Evolutionary conservation across 306 rosid species (phyloP).

Genomic region (Purshia tridentata): DNA sequence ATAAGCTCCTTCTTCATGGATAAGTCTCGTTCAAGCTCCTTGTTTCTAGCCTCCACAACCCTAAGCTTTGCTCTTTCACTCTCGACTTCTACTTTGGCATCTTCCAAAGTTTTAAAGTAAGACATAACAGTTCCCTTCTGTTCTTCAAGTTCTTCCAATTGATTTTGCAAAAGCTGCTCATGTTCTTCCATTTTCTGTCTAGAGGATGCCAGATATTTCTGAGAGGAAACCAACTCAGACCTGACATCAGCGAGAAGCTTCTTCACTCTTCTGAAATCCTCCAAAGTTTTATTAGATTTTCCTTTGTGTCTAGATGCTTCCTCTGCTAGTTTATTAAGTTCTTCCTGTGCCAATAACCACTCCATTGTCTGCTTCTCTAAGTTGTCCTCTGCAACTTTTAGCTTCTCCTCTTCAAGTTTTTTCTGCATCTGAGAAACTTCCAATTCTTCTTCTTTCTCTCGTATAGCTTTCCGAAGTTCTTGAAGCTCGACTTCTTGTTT

Average conservation of each 20-base stretch:
- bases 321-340: constrained; percentile 62
- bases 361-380: constrained; percentile 75
- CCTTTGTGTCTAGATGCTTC: constrained; percentile 46
- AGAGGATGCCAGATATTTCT: constrained; percentile 67
- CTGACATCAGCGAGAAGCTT: constrained; percentile 67
- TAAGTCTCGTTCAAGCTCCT: constrained; percentile 62
- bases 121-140: constrained; percentile 59
- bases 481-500: constrained; percentile 69
- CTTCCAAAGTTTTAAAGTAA: constrained; percentile 59
- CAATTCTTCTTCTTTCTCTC: constrained; percentile 59
- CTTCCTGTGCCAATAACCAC: constrained; percentile 76
- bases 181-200: constrained; percentile 71
- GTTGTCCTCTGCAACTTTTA: constrained; percentile 54
- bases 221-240: constrained; percentile 83
- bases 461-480: constrained; percentile 44
- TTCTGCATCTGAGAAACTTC: constrained; percentile 36
- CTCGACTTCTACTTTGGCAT: constrained; percentile 74
- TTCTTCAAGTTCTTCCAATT: constrained; percentile 63
- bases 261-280: constrained; percentile 68
- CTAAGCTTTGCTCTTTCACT: constrained; percentile 65
- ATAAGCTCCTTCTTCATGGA: constrained; percentile 55
- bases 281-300: constrained; percentile 53
- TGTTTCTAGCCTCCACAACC: constrained; percentile 57
- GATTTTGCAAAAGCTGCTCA: constrained; percentile 58
- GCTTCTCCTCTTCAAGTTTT: constrained; percentile 61